phyloP scores from a whole-genome alignment of 495 filamentous ascomycete species.

The Penicillium fimorum region DNA sequence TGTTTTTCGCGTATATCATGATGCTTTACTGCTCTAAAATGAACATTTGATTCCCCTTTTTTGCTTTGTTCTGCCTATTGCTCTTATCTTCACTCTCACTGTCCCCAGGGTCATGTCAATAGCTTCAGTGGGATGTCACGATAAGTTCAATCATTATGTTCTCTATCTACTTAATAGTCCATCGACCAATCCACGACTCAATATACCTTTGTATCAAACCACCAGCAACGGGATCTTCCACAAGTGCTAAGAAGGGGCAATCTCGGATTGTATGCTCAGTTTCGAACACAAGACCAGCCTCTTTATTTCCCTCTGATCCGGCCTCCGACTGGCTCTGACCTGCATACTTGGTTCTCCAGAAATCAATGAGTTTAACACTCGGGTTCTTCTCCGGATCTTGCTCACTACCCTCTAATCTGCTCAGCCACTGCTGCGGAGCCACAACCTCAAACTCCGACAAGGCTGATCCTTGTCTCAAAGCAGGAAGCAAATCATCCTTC shows the following conservation, averaged over 20 bases:
- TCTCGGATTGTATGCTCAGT: constrained; percentile 21
- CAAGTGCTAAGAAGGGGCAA: constrained; percentile 17
- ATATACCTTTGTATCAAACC: constrained; percentile 27
- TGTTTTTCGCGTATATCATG: not conserved
- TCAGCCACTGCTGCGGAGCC: constrained; percentile 48
- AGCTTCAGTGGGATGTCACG: not conserved
- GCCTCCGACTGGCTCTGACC: not conserved
- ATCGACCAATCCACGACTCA: constrained; percentile 24
- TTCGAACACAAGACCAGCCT: constrained; percentile 20
- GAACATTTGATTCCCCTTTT: not conserved
- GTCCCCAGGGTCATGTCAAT: not conserved
- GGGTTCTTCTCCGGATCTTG: constrained; percentile 55
- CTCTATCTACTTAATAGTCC: constrained; percentile 7
- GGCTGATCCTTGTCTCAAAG: constrained; percentile 36
- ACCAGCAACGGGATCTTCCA: constrained; percentile 21
- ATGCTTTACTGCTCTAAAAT: not conserved
- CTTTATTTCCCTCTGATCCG: not conserved
- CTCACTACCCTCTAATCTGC: constrained; percentile 41
- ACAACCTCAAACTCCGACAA: constrained; percentile 47
- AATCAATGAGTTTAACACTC: constrained; percentile 58
- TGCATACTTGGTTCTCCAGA: constrained; percentile 42
- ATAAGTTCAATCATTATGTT: not conserved
- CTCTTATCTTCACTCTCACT: not conserved
- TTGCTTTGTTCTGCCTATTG: not conserved
- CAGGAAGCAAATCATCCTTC: constrained; percentile 52